Conservation (phyloP, 352 stramenopile species). For the Phytopythium mirpurense region DNA sequence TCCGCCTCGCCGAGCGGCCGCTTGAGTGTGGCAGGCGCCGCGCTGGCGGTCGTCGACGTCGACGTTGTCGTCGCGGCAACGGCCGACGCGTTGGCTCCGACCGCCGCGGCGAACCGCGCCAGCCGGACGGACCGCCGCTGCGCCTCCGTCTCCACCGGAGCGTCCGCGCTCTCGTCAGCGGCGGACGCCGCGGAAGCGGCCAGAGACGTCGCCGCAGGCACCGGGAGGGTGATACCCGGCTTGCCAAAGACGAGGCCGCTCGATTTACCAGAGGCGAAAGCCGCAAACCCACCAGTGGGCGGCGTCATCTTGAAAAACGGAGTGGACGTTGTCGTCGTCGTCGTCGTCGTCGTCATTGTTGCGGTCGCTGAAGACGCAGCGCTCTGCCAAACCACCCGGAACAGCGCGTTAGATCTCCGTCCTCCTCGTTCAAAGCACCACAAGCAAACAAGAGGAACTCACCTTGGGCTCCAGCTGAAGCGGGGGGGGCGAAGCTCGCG, state of each 20-base stretch:
- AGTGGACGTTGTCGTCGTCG: constrained; percentile 12
- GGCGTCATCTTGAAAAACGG: constrained; percentile 27
- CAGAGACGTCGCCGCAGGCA: constrained; percentile 50
- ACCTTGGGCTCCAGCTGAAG: constrained; percentile 4
- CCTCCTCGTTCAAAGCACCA: too few species aligned
- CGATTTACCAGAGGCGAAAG: constrained; percentile 46
- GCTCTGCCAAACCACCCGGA: background rate
- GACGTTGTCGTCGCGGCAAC: background rate
- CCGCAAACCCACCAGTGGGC: constrained; percentile 21
- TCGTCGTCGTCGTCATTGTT: constrained; percentile 4
- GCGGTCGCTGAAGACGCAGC: background rate
- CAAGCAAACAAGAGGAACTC: too few species aligned
- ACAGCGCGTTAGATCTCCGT: background rate
- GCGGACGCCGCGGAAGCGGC: background rate
- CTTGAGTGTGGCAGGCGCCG: background rate
- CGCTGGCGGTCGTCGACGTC: background rate
- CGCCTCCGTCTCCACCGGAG: constrained; percentile 1
- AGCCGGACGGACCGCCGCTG: constrained; percentile 4
- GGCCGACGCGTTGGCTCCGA: background rate
- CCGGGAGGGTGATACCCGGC: constrained; percentile 60
- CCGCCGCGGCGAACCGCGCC: constrained; percentile 4
- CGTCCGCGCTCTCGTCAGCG: background rate
- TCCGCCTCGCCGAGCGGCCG: constrained; percentile 4
- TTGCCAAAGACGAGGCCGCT: constrained; percentile 73
- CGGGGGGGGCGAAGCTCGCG: constrained; percentile 1